Evolutionary conservation across 768 basidiomycete genomes (phyloP).

Genomic region (Udeniomyces megalosporus): DNA sequence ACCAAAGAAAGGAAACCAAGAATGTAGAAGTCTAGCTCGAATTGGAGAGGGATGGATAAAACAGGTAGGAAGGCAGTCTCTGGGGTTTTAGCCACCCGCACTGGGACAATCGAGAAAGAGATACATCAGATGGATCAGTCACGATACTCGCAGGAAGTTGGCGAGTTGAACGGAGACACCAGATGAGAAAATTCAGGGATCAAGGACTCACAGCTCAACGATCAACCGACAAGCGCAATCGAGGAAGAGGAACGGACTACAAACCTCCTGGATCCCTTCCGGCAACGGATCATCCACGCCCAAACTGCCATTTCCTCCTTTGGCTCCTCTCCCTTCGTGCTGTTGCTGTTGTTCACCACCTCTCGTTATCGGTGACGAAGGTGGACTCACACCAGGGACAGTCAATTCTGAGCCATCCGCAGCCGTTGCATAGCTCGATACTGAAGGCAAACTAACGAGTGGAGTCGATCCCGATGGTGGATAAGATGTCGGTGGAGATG

Average conservation of each 20-base stretch:
- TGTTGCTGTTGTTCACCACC: too few species aligned
- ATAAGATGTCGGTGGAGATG: neutral
- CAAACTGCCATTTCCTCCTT: too few species aligned
- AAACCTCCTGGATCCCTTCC: constrained; percentile 24
- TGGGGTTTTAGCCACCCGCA: constrained; percentile 66
- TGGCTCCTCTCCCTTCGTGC: too few species aligned
- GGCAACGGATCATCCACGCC: too few species aligned
- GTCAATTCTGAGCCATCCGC: neutral
- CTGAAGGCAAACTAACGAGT: neutral
- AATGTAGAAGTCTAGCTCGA: neutral
- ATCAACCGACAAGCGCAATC: constrained; percentile 89
- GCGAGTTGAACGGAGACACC: too few species aligned
- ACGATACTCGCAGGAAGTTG: neutral
- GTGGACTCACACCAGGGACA: neutral
- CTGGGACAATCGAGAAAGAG: neutral
- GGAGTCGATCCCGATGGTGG: constrained; percentile 2
- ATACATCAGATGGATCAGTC: neutral
- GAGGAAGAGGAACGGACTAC: constrained; percentile 79
- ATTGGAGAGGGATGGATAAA: neutral
- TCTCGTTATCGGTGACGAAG: too few species aligned
- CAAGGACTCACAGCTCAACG: constrained; percentile 45
- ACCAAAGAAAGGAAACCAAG: neutral
- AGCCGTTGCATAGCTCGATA: neutral
- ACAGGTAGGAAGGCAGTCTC: neutral
- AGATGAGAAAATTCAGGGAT: neutral